These are phyloP conservation scores for Cystobasidium sp. DNA, from an alignment of 1,284 basidiomycete genomes.

Conservation along the genomic window DNA sequence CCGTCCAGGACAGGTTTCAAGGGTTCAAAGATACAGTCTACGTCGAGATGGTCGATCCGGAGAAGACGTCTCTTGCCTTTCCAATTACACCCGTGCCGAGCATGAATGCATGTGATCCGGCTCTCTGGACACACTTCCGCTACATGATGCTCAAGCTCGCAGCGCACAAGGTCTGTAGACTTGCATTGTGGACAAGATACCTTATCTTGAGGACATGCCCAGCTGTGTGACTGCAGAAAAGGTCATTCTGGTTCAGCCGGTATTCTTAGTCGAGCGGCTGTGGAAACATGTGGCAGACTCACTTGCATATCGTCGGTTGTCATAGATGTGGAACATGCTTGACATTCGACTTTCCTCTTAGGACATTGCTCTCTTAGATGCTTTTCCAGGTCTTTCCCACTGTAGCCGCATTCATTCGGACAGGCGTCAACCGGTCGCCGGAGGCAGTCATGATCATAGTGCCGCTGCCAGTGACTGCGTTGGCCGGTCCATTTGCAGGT, in stretches of 20 bases:
- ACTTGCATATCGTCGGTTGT: slow-evolving; percentile 2
- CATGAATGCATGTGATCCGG: slow-evolving; percentile 9
- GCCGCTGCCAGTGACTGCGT: slow-evolving; percentile 28
- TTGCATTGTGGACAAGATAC: slow-evolving; percentile 22
- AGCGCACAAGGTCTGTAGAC: neutral
- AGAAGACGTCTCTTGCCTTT: slow-evolving; percentile 20
- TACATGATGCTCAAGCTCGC: neutral
- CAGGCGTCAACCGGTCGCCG: slow-evolving; percentile 9
- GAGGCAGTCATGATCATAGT: slow-evolving; percentile 15
- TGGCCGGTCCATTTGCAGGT: slow-evolving; percentile 35
- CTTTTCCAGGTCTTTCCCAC: slow-evolving; percentile 2
- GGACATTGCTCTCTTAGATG: slow-evolving; percentile 19
- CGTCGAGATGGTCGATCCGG: slow-evolving; percentile 5
- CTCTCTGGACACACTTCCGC: slow-evolving; percentile 2
- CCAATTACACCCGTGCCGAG: slow-evolving; percentile 37
- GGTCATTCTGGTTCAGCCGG: too few relatives aligned
- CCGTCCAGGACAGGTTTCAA: slow-evolving; percentile 20
- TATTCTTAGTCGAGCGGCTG: neutral
- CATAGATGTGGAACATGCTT: slow-evolving; percentile 10
- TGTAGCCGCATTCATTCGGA: slow-evolving; percentile 29
- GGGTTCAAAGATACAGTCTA: slow-evolving; percentile 35
- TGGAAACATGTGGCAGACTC: neutral
- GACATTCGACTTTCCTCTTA: slow-evolving; percentile 6
- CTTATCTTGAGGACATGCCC: slow-evolving; percentile 5
- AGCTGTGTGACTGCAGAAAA: neutral